A percentile compares a stretch with the other conserved stretches of the same genome.
Conservation (phyloP, 2,329 filamentous ascomycete genomes). For the Byssochlamys sp. region DNA sequence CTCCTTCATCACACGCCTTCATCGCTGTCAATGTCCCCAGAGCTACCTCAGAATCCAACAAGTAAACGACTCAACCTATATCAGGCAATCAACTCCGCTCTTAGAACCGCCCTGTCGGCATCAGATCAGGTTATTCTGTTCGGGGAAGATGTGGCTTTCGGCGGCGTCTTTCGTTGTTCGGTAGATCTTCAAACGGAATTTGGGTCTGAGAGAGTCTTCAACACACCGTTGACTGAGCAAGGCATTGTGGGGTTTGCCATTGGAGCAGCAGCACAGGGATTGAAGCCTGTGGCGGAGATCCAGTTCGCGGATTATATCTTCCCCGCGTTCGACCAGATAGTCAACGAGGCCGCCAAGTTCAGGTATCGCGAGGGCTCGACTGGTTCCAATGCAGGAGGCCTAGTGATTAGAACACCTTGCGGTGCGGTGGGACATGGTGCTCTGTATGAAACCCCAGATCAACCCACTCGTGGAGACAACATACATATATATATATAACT, state of each 20-base stretch:
- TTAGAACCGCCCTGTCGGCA: conserved; percentile 68
- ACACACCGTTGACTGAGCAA: conserved; percentile 88
- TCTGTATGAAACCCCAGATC: conserved; percentile 38
- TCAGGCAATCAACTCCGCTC: conserved; percentile 82
- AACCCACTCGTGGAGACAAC: neutral
- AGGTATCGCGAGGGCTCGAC: conserved; percentile 62
- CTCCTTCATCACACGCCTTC: conserved; percentile 72
- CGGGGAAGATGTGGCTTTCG: conserved; percentile 93
- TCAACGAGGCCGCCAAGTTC: conserved; percentile 86
- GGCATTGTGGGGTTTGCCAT: conserved; percentile 91
- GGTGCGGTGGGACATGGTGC: conserved; percentile 84
- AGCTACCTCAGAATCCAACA: conserved; percentile 61
- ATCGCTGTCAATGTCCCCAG: conserved; percentile 58
- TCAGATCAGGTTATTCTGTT: conserved; percentile 86
- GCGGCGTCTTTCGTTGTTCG: conserved; percentile 88
- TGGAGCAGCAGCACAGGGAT: conserved; percentile 78
- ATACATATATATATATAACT: neutral
- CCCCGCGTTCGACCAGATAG: conserved; percentile 85
- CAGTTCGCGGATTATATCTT: conserved; percentile 94
- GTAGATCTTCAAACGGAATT: conserved; percentile 84
- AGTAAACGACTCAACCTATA: conserved; percentile 89
- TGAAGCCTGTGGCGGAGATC: conserved; percentile 87
- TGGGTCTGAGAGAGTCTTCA: conserved; percentile 83
- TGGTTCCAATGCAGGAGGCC: conserved; percentile 61
- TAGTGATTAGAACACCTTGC: conserved; percentile 83